phyloP scores from a whole-genome alignment of 441 rosid genomes.

The Metrosideros polymorpha region DNA sequence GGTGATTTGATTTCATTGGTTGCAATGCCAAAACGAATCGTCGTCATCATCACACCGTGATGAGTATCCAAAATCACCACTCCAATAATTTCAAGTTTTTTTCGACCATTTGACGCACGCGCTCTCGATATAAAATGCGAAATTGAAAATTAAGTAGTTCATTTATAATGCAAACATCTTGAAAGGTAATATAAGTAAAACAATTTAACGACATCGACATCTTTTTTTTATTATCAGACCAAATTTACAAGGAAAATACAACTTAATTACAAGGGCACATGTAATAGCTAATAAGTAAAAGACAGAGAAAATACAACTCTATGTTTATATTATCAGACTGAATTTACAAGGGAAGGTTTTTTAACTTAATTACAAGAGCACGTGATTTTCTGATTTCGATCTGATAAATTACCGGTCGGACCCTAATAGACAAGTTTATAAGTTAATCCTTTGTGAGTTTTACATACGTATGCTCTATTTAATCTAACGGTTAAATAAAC shows the following conservation, averaged over 20 bases:
- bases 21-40: neutral
- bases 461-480: neutral
- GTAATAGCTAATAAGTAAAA: neutral
- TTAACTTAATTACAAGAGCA: neutral
- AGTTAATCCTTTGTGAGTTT: neutral
- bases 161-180: neutral
- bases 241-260: no score
- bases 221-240: no score
- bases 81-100: neutral
- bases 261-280: no score
- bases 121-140: neutral
- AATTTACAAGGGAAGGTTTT: neutral
- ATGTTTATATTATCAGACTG: accelerated
- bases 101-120: no score
- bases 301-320: accelerated
- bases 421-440: neutral
- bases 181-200: neutral
- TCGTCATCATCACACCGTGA: no score
- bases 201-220: no score
- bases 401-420: neutral
- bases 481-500: neutral
- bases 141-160: neutral
- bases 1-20: neutral
- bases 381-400: neutral
- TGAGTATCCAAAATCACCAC: neutral